These are phyloP conservation scores for Aureobasidium musti DNA, from an alignment of 2,329 filamentous ascomycete species.

Conservation along the genomic window DNA sequence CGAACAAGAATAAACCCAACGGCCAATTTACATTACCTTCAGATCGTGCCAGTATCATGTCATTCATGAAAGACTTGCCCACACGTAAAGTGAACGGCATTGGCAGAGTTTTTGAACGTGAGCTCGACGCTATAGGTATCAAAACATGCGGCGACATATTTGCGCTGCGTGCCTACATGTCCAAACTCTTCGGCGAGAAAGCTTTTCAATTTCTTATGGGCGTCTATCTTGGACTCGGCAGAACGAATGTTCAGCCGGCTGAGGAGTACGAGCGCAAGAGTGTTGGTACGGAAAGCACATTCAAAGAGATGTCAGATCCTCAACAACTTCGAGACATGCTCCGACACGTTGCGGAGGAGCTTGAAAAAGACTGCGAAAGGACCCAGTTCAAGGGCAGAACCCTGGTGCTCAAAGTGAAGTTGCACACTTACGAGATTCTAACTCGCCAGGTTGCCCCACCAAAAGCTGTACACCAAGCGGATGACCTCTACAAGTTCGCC, in stretches of 20 bases:
- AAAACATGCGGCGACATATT: slow-evolving; percentile 89
- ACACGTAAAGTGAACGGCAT: slow-evolving; percentile 93
- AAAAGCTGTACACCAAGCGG: slow-evolving; percentile 68
- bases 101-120: slow-evolving; percentile 89
- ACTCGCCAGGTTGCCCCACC: slow-evolving; percentile 78
- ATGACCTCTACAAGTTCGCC: slow-evolving; percentile 80
- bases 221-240: slow-evolving; percentile 81
- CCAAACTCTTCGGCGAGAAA: slow-evolving; percentile 85
- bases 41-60: slow-evolving; percentile 73
- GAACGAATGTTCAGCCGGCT: slow-evolving; percentile 80
- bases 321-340: slow-evolving; percentile 73
- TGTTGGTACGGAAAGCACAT: slow-evolving; percentile 91
- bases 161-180: slow-evolving; percentile 68
- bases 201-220: slow-evolving; percentile 82
- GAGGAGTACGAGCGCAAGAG: slow-evolving; percentile 92
- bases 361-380: slow-evolving; percentile 79
- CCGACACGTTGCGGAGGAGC: slow-evolving; percentile 74
- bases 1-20: slow-evolving; percentile 95
- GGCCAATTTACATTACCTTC: slow-evolving; percentile 79
- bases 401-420: slow-evolving; percentile 85
- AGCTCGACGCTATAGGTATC: slow-evolving; percentile 83
- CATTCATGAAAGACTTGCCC: slow-evolving; percentile 80
- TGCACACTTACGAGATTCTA: slow-evolving; percentile 90
- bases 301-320: slow-evolving; percentile 73
- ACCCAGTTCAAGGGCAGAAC: slow-evolving; percentile 89